Conservation (phyloP, 2,329 filamentous ascomycete species). For the Aspergillus pseudoglaucus region DNA sequence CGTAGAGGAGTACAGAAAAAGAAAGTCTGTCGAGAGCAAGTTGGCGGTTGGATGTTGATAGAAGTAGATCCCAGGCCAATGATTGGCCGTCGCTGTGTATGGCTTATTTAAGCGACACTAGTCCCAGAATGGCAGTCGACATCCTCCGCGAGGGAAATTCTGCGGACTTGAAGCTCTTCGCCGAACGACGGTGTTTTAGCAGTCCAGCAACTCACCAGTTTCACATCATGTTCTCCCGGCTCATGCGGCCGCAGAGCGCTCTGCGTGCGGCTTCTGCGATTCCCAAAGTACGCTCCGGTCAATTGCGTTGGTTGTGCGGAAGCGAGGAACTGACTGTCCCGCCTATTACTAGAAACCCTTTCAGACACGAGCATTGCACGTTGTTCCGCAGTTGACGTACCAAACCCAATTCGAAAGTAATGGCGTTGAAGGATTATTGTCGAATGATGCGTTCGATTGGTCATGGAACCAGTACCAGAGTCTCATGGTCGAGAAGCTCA, state of each 20-base stretch:
- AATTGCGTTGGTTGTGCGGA: slow-evolving; percentile 3
- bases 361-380: slow-evolving; percentile 37
- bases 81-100: slow-evolving; percentile 18
- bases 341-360: slow-evolving; percentile 24
- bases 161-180: slow-evolving; percentile 18
- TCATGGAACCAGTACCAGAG: slow-evolving; percentile 80
- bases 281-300: slow-evolving; percentile 25
- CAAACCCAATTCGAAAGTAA: slow-evolving; percentile 40
- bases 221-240: slow-evolving; percentile 37
- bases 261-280: slow-evolving; percentile 36
- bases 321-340: slow-evolving; percentile 14
- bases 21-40: neutral
- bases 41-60: neutral
- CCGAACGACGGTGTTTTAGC: slow-evolving; percentile 7
- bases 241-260: slow-evolving; percentile 38
- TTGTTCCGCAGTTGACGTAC: slow-evolving; percentile 45
- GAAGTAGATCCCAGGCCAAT: slow-evolving; percentile 14
- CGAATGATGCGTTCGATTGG: slow-evolving; percentile 61
- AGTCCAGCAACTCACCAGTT: neutral
- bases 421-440: slow-evolving; percentile 66
- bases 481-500: slow-evolving; percentile 68
- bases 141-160: slow-evolving; percentile 27
- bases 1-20: slow-evolving; percentile 1
- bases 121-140: slow-evolving; percentile 16
- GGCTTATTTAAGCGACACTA: slow-evolving; percentile 23